A percentile compares a stretch with the other conserved stretches of the same genome.
phyloP scores from a whole-genome alignment of 2,329 filamentous ascomycete species.

The Clathrospora elynae region DNA sequence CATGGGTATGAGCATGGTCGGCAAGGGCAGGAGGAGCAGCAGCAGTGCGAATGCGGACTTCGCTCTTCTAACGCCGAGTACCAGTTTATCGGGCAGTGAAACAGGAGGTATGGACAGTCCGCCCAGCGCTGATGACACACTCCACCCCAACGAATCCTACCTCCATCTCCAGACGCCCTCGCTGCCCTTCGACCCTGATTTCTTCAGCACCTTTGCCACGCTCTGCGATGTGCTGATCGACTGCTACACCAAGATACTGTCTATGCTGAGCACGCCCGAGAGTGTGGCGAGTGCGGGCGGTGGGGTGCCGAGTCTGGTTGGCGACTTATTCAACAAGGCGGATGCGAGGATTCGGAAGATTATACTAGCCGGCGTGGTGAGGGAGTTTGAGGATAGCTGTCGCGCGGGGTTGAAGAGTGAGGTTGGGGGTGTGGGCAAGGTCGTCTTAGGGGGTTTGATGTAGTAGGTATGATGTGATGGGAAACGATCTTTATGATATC shows the following conservation, averaged over 20 bases:
- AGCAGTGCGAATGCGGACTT: constrained; percentile 62
- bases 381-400: constrained; percentile 91
- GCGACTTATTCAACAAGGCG: constrained; percentile 87
- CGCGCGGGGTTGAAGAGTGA: constrained; percentile 77
- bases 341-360: constrained; percentile 87
- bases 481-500: constrained; percentile 7
- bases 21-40: constrained; percentile 58
- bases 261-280: constrained; percentile 74
- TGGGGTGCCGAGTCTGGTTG: constrained; percentile 56
- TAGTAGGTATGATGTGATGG: constrained; percentile 31
- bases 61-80: constrained; percentile 25
- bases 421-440: constrained; percentile 81
- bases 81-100: constrained; percentile 34
- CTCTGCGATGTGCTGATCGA: constrained; percentile 95
- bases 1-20: constrained; percentile 43
- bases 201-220: constrained; percentile 94
- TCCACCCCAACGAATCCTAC: constrained; percentile 77
- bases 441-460: constrained; percentile 87
- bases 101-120: constrained; percentile 36
- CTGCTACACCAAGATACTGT: constrained; percentile 79
- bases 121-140: constrained; percentile 39
- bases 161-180: constrained; percentile 86
- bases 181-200: constrained; percentile 94
- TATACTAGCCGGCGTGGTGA: constrained; percentile 81
- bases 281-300: constrained; percentile 31